Evolutionary conservation across 306 rosid genomes (phyloP).

Genomic region (Begonia fuchsioides): DNA sequence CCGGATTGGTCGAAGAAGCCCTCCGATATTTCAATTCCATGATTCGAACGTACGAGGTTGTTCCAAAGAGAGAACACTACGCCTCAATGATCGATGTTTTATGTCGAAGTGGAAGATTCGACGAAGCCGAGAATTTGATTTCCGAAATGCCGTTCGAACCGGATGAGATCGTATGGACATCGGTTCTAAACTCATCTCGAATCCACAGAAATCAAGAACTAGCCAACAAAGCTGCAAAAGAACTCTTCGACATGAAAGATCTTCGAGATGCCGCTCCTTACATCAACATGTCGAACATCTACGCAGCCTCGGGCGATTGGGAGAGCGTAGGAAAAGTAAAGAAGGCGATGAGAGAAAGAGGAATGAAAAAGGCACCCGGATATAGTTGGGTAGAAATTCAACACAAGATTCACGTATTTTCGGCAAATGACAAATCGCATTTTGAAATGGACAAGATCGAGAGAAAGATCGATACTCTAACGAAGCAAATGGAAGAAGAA

Average conservation of each 20-base stretch:
- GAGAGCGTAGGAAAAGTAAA: slow-evolving; percentile 62
- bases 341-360: slow-evolving; percentile 77
- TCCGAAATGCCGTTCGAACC: slow-evolving; percentile 66
- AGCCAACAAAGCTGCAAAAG: slow-evolving; percentile 61
- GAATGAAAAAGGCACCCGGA: slow-evolving; percentile 61
- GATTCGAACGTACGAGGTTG: slow-evolving; percentile 30
- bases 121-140: slow-evolving; percentile 64
- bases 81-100: slow-evolving; percentile 63
- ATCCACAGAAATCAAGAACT: slow-evolving; percentile 69
- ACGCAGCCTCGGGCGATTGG: slow-evolving; percentile 82
- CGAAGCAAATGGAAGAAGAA: slow-evolving; percentile 44
- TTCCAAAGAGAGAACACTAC: slow-evolving; percentile 64
- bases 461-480: slow-evolving; percentile 46
- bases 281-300: slow-evolving; percentile 69
- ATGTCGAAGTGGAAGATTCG: slow-evolving; percentile 58
- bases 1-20: slow-evolving; percentile 79
- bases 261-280: slow-evolving; percentile 71
- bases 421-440: slow-evolving; percentile 51
- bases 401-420: slow-evolving; percentile 52
- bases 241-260: slow-evolving; percentile 49
- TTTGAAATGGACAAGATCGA: slow-evolving; percentile 38
- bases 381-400: slow-evolving; percentile 80
- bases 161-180: slow-evolving; percentile 76
- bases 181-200: slow-evolving; percentile 68
- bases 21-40: slow-evolving; percentile 41